These are phyloP conservation scores for Tulasnella sp. DNA, from an alignment of 768 basidiomycete genomes.

Conservation along the genomic window DNA sequence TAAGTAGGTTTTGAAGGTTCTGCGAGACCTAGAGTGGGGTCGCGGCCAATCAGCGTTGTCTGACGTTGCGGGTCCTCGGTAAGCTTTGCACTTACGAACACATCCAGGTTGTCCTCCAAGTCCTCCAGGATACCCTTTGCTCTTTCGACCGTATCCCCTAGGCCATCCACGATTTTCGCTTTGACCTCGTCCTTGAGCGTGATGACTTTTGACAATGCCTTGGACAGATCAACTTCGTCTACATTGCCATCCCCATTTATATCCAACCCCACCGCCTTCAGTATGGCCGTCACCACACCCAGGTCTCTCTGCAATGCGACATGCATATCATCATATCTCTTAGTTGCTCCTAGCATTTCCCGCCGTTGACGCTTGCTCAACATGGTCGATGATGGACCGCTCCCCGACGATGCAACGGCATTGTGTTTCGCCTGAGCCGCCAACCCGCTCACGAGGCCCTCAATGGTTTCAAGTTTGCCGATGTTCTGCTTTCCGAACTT, in stretches of 20 bases:
- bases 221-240: background rate
- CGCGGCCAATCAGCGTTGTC: background rate
- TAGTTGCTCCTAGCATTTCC: background rate
- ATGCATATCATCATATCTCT: background rate
- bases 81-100: constrained; percentile 7
- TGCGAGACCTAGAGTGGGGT: background rate
- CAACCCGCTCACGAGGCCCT: background rate
- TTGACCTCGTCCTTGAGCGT: constrained; percentile 13
- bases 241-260: background rate
- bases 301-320: background rate
- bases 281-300: background rate
- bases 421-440: background rate
- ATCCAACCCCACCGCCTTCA: background rate
- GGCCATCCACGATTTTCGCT: background rate
- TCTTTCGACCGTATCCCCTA: background rate
- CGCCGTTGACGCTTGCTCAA: background rate
- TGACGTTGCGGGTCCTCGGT: background rate
- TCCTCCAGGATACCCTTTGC: background rate
- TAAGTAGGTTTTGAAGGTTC: constrained; percentile 18
- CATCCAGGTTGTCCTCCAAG: constrained; percentile 19
- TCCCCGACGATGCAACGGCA: background rate
- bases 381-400: background rate
- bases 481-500: constrained; percentile 3
- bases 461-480: background rate
- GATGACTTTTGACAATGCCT: background rate